A percentile compares a stretch with the other conserved stretches of the same genome.
phyloP scores from a whole-genome alignment of 306 rosid species.

The Quercus suber region DNA sequence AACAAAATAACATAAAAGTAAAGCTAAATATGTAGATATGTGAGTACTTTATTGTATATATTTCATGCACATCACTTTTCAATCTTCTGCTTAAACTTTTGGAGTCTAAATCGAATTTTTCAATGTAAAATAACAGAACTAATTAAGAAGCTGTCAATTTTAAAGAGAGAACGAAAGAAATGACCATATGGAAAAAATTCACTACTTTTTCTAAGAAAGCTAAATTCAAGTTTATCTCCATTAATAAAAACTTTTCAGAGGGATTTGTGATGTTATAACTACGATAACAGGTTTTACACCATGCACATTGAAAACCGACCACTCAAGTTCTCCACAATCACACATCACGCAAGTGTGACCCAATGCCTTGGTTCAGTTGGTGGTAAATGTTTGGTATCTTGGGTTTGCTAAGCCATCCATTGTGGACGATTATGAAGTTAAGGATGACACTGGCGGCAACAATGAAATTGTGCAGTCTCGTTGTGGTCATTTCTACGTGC shows the following conservation, averaged over 20 bases:
- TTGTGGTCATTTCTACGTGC: slow-evolving; percentile 57
- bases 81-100: too few relatives aligned
- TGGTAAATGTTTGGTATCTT: slow-evolving; percentile 72
- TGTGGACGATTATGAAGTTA: slow-evolving; percentile 35
- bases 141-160: too few relatives aligned
- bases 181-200: too few relatives aligned
- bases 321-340: slow-evolving; percentile 47
- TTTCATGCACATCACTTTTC: too few relatives aligned
- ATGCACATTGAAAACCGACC: slow-evolving; percentile 63
- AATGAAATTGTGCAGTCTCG: slow-evolving; percentile 27
- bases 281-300: slow-evolving; percentile 54
- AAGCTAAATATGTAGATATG: too few relatives aligned
- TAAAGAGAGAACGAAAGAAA: too few relatives aligned
- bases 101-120: too few relatives aligned
- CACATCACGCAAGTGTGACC: slow-evolving; percentile 86
- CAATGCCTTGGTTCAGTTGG: slow-evolving; percentile 89
- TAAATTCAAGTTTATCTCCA: too few relatives aligned
- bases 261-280: not conserved
- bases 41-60: too few relatives aligned
- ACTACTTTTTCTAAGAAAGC: too few relatives aligned
- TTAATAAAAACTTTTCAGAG: not conserved
- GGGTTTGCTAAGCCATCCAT: slow-evolving; percentile 82
- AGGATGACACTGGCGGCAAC: slow-evolving; percentile 22
- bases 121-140: too few relatives aligned
- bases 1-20: too few relatives aligned